phyloP scores from a whole-genome alignment of 2,329 filamentous ascomycete species.

The Colletotrichum sublineola region DNA sequence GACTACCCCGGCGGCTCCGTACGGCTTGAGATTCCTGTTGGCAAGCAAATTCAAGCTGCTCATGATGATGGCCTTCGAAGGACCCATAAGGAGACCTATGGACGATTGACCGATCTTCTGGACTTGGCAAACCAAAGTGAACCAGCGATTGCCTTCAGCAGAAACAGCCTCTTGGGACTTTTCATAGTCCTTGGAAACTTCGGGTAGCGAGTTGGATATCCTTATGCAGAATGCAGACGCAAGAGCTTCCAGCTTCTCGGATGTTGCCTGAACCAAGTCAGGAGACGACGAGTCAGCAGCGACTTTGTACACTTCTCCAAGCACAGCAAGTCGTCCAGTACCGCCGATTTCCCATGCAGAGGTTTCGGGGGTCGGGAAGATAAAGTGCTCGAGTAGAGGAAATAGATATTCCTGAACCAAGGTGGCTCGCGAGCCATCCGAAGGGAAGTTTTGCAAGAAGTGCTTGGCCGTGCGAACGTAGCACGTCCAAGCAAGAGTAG shows the following conservation, averaged over 20 bases:
- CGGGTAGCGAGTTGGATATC: slow-evolving; percentile 82
- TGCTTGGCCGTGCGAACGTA: slow-evolving; percentile 77
- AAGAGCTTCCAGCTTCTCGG: slow-evolving; percentile 73
- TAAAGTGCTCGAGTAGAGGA: slow-evolving; percentile 67
- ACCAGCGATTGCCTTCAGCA: slow-evolving; percentile 76
- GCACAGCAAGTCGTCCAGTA: slow-evolving; percentile 51
- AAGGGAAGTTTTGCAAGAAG: slow-evolving; percentile 61
- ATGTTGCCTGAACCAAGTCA: slow-evolving; percentile 62
- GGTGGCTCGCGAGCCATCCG: slow-evolving; percentile 58
- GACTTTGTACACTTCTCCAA: slow-evolving; percentile 63
- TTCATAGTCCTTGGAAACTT: slow-evolving; percentile 82
- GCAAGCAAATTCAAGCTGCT: slow-evolving; percentile 58
- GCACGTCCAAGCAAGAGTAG: slow-evolving; percentile 77
- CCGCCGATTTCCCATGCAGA: slow-evolving; percentile 47
- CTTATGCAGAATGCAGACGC: slow-evolving; percentile 72
- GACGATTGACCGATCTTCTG: slow-evolving; percentile 48
- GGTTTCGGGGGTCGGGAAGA: slow-evolving; percentile 60
- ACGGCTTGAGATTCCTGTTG: slow-evolving; percentile 69
- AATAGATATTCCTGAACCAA: slow-evolving; percentile 66
- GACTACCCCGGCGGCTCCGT: slow-evolving; percentile 65
- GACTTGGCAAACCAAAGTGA: slow-evolving; percentile 67
- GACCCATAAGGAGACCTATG: slow-evolving; percentile 49
- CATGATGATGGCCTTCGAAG: slow-evolving; percentile 44
- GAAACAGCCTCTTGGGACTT: slow-evolving; percentile 79
- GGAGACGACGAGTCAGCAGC: slow-evolving; percentile 57